Percentiles rank a stretch among this genome's conserved stretches.
Conservation (phyloP, 1,139 yeast species). For the Taphrina populina region DNA sequence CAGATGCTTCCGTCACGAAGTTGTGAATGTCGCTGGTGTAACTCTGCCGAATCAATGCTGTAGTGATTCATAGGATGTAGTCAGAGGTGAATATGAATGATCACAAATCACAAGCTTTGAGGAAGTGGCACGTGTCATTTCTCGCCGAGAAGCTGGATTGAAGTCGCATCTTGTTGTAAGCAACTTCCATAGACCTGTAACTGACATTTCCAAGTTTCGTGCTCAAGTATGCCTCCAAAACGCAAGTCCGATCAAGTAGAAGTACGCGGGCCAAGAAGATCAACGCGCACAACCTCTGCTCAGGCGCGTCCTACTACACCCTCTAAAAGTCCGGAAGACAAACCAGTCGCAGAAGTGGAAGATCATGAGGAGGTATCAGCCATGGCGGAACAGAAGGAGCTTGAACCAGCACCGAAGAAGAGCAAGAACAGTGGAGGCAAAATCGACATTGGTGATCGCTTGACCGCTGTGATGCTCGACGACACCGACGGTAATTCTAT, state of each 20-base stretch:
- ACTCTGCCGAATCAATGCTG: too few relatives aligned
- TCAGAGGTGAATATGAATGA: too few relatives aligned
- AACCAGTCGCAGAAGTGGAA: neutral
- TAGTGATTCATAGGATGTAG: too few relatives aligned
- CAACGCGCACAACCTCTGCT: neutral
- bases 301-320: neutral
- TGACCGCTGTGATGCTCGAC: slow-evolving; percentile 62
- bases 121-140: too few relatives aligned
- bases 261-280: neutral
- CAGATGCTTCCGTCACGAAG: too few relatives aligned
- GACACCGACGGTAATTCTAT: slow-evolving; percentile 70
- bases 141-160: too few relatives aligned
- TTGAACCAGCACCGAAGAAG: slow-evolving; percentile 27
- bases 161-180: too few relatives aligned
- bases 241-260: neutral
- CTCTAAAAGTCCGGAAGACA: neutral
- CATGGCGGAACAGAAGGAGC: neutral
- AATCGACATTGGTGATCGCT: slow-evolving; percentile 61
- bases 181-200: too few relatives aligned
- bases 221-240: neutral
- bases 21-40: too few relatives aligned
- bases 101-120: too few relatives aligned
- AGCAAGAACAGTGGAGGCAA: slow-evolving; percentile 25
- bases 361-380: neutral
- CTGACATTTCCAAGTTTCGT: too few relatives aligned